These are phyloP conservation scores for Phlebopus sp. DNA, from an alignment of 1,284 basidiomycete genomes.

Conservation along the genomic window DNA sequence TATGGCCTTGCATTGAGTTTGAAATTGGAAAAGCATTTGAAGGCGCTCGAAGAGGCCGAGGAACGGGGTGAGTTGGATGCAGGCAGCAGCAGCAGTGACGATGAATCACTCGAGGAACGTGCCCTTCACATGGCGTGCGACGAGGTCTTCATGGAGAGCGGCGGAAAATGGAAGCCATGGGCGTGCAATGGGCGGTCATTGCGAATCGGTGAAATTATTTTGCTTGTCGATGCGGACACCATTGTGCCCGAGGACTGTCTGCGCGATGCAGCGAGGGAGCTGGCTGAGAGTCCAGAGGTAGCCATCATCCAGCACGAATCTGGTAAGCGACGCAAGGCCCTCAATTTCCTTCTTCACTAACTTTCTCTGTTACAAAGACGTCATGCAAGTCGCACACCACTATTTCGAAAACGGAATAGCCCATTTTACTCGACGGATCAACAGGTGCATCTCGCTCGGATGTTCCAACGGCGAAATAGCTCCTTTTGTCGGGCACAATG, in stretches of 20 bases:
- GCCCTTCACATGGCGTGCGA: conserved; percentile 62
- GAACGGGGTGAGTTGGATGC: conserved; percentile 34
- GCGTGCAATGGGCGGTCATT: conserved; percentile 55
- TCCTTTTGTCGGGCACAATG: conserved; percentile 83
- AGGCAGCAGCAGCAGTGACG: conserved; percentile 6
- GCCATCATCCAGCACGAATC: conserved; percentile 82
- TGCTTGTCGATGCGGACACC: conserved; percentile 76
- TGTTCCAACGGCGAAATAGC: conserved; percentile 75
- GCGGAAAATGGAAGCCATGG: conserved; percentile 55
- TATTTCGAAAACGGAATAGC: conserved; percentile 84
- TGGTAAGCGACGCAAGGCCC: conserved; percentile 33
- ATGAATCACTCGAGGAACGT: conserved; percentile 48
- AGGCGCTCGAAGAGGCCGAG: conserved; percentile 45
- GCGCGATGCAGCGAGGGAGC: conserved; percentile 75
- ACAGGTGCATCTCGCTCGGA: conserved; percentile 68
- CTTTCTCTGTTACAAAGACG: conserved; percentile 39
- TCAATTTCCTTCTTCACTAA: conserved; percentile 16
- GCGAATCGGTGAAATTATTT: conserved; percentile 60
- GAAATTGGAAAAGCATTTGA: conserved; percentile 69
- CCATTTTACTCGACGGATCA: conserved; percentile 76
- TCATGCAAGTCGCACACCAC: conserved; percentile 80
- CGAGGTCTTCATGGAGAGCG: conserved; percentile 59
- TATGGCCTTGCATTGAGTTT: conserved; percentile 69
- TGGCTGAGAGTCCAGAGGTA: conserved; percentile 71
- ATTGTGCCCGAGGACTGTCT: conserved; percentile 82